Base-by-base conservation (phyloP, 2,329 filamentous ascomycete species). In the Scortechinia acanthostroma region DNA sequence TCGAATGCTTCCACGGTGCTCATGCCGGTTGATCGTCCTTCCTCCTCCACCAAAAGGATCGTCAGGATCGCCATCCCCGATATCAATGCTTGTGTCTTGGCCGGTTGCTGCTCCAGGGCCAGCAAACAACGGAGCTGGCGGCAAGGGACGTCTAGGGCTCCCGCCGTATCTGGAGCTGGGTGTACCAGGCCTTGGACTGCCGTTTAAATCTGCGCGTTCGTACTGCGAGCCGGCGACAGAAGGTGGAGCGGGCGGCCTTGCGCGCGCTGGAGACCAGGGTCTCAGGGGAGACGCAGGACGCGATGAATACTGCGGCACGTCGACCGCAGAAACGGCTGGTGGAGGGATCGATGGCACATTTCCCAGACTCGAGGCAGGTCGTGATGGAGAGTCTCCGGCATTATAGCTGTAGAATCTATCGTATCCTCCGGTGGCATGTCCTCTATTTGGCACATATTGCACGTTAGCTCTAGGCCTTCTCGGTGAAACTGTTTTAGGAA, bases 161-260 rank as follows among this genome's bases (percentile, higher is more conserved):
- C 80, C 76, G 35, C 80, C 76, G 59, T 86, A 86, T 55, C 74
- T 68, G 22, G 80, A 81, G 5, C 81, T 83, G 5, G 83, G 81
- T 2, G 83, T 86, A 2, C 83, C 82, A 4, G 84, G 84, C 49
- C 84, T 66, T 15, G 84, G 81, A 46, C 70, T 80, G 23, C 84
- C 84, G 55, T 88, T 85, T 44, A 88, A 62, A 55, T 87, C 83
- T 19, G 74, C 67, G 1, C 82, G 81, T 61, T 88, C 84, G 58
- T 83, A 88, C 3, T 71, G 67, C 17, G 78, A 66, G 46, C 66
- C 74, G 2, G 76, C 73, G 17, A 40, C 35, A 6, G 35, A 40
- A 10, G 35, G 35, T 15, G 35, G 35, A 6, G 13, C 6, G 17
- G 17, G 10, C n/a, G 25, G 10, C n/a, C 25, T 30, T 10, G 25